A percentile compares a stretch with the other conserved stretches of the same genome.
Evolutionary conservation across 1,284 basidiomycete genomes (phyloP).

Genomic region (Ustilago cynodontis): DNA sequence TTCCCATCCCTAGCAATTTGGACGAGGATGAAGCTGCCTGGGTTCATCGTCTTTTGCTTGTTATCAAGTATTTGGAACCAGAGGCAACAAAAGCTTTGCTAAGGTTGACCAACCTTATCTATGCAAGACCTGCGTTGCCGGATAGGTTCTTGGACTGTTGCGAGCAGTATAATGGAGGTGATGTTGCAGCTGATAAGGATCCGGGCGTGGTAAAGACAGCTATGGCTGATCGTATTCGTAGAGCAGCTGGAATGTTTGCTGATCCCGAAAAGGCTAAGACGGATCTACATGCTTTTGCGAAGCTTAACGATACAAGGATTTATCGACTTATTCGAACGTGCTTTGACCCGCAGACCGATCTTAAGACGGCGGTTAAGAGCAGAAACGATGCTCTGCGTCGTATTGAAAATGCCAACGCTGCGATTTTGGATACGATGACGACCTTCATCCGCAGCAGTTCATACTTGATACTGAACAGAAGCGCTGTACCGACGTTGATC

Average conservation of each 20-base stretch:
- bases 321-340: conserved; percentile 86
- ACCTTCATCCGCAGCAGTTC: conserved; percentile 80
- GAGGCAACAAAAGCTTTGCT: conserved; percentile 75
- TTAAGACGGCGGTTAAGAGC: conserved; percentile 82
- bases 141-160: conserved; percentile 59
- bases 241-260: conserved; percentile 27
- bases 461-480: conserved; percentile 83
- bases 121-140: conserved; percentile 33
- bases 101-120: conserved; percentile 73
- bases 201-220: conserved; percentile 71
- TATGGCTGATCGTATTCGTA: conserved; percentile 48
- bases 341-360: conserved; percentile 84
- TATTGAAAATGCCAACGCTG: conserved; percentile 43
- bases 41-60: conserved; percentile 84
- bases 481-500: conserved; percentile 82
- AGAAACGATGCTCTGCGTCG: conserved; percentile 57
- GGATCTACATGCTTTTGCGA: conserved; percentile 86
- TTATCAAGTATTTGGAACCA: conserved; percentile 78
- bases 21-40: conserved; percentile 82
- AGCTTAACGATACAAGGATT: conserved; percentile 84
- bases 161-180: conserved; percentile 73
- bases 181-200: conserved; percentile 81
- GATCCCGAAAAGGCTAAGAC: conserved; percentile 81
- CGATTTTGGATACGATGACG: conserved; percentile 75
- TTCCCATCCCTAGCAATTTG: conserved; percentile 82